Evolutionary conservation across 441 rosid genomes (phyloP).

Genomic region (Lepidium campestre): DNA sequence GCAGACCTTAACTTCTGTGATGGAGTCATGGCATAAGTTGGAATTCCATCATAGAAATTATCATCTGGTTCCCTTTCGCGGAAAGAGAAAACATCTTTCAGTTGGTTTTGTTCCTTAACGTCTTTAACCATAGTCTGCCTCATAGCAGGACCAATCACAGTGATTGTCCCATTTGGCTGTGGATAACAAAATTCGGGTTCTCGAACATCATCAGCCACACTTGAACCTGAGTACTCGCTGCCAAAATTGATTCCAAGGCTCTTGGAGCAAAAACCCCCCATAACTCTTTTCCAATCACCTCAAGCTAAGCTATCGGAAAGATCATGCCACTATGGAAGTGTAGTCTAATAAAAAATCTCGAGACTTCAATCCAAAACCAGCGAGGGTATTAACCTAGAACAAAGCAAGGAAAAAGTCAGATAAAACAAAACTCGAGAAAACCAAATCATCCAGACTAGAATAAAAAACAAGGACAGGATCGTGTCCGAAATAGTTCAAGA

Average conservation of each 20-base stretch:
- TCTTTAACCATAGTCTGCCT: slow-evolving; percentile 35
- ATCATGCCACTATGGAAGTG: slow-evolving; percentile 5
- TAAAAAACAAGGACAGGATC: not conserved
- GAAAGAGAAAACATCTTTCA: slow-evolving; percentile 25
- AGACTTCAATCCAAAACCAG: slow-evolving; percentile 12
- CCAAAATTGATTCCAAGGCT: slow-evolving; percentile 28
- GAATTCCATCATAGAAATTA: slow-evolving; percentile 58
- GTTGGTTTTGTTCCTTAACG: slow-evolving; percentile 26
- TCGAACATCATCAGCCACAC: slow-evolving; percentile 32
- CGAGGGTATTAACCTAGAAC: slow-evolving; percentile 4
- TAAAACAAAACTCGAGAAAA: not conserved
- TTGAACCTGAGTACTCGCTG: slow-evolving; percentile 31
- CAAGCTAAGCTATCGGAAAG: not conserved
- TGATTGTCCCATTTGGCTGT: slow-evolving; percentile 17
- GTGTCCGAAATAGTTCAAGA: slow-evolving; percentile 15
- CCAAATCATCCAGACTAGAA: not conserved
- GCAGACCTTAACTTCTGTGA: slow-evolving; percentile 44
- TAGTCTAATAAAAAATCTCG: not conserved
- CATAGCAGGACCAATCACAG: slow-evolving; percentile 25
- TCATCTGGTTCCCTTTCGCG: slow-evolving; percentile 24
- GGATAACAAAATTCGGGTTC: slow-evolving; percentile 17
- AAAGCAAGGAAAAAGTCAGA: slow-evolving; percentile 20
- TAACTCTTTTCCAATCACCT: slow-evolving; percentile 21
- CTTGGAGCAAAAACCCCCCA: slow-evolving; percentile 60
- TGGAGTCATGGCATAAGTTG: slow-evolving; percentile 31